Conservation (phyloP, 2,329 filamentous ascomycete species). For the Microsporum ferrugineum region DNA sequence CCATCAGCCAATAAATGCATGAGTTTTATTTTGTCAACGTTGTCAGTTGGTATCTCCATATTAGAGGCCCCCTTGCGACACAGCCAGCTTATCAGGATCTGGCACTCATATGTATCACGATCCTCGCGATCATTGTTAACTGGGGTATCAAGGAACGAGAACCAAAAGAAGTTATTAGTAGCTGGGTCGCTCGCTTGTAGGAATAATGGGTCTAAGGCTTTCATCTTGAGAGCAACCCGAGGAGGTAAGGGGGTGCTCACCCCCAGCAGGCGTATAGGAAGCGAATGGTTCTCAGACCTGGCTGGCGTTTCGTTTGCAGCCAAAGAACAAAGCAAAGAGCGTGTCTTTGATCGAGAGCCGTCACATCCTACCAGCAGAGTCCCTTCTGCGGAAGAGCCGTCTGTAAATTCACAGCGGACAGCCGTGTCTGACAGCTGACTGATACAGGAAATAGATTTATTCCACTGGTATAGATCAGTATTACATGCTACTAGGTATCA, state of each 20-base stretch:
- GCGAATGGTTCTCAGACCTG: slow-evolving; percentile 23
- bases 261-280: slow-evolving; percentile 43
- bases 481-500: neutral
- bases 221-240: slow-evolving; percentile 34
- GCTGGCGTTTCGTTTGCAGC: neutral
- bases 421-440: slow-evolving; percentile 19
- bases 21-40: slow-evolving; percentile 31
- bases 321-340: slow-evolving; percentile 23
- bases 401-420: slow-evolving; percentile 38
- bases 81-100: slow-evolving; percentile 45
- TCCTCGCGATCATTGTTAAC: slow-evolving; percentile 26
- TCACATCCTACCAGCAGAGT: slow-evolving; percentile 42
- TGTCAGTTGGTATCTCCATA: slow-evolving; percentile 33
- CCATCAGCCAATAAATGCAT: slow-evolving; percentile 36
- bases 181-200: slow-evolving; percentile 44
- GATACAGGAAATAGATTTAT: slow-evolving; percentile 23
- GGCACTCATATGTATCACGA: slow-evolving; percentile 34
- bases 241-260: slow-evolving; percentile 34
- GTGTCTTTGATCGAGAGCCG: slow-evolving; percentile 37
- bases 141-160: slow-evolving; percentile 28
- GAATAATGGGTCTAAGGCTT: slow-evolving; percentile 43
- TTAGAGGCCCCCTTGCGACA: slow-evolving; percentile 27
- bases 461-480: slow-evolving; percentile 26
- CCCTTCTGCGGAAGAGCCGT: slow-evolving; percentile 34
- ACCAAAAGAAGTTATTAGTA: slow-evolving; percentile 43